These are phyloP conservation scores for Phytophthora hibernalis DNA, from an alignment of 352 stramenopile species.

Conservation along the genomic window DNA sequence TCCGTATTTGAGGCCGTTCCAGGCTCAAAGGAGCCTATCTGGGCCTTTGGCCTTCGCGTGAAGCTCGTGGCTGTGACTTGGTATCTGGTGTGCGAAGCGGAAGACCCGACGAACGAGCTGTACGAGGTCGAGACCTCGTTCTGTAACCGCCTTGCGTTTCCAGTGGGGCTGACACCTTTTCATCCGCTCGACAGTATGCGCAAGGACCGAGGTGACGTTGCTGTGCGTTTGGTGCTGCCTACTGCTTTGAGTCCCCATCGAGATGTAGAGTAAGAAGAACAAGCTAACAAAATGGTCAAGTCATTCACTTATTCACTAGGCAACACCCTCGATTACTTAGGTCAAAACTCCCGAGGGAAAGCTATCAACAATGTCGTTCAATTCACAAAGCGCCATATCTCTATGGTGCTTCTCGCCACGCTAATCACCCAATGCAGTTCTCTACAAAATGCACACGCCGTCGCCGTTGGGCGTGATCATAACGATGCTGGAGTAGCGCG, in stretches of 20 bases:
- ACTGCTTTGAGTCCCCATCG: not conserved
- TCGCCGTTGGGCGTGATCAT: slow-evolving; percentile 88
- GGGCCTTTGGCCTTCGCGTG: slow-evolving; percentile 71
- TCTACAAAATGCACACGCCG: slow-evolving; percentile 81
- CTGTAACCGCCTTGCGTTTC: slow-evolving; percentile 66
- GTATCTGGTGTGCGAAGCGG: slow-evolving; percentile 76
- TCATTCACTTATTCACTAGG: slow-evolving; percentile 23
- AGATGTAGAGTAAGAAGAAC: slow-evolving; percentile 8
- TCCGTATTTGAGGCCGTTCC: slow-evolving; percentile 43
- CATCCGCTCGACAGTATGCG: slow-evolving; percentile 54
- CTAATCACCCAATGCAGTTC: slow-evolving; percentile 7
- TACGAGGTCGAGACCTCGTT: slow-evolving; percentile 68
- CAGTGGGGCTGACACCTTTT: slow-evolving; percentile 64
- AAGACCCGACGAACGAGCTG: slow-evolving; percentile 69
- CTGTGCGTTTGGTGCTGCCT: slow-evolving; percentile 39
- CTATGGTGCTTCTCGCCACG: slow-evolving; percentile 13
- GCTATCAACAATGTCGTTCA: slow-evolving; percentile 39
- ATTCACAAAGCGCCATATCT: slow-evolving; percentile 36
- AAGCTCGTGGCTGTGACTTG: slow-evolving; percentile 60
- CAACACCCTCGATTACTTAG: slow-evolving; percentile 36
- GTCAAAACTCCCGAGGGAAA: slow-evolving; percentile 32
- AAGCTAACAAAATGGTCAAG: slow-evolving; percentile 2
- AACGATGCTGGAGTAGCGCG: slow-evolving; percentile 87
- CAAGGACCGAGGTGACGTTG: slow-evolving; percentile 52
- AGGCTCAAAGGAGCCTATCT: slow-evolving; percentile 30